Evolutionary conservation across 2,329 filamentous ascomycete species (phyloP), one percentile per base, ranked within the genome.

Genomic region (Ceratocystis cacaofunesta): DNA sequence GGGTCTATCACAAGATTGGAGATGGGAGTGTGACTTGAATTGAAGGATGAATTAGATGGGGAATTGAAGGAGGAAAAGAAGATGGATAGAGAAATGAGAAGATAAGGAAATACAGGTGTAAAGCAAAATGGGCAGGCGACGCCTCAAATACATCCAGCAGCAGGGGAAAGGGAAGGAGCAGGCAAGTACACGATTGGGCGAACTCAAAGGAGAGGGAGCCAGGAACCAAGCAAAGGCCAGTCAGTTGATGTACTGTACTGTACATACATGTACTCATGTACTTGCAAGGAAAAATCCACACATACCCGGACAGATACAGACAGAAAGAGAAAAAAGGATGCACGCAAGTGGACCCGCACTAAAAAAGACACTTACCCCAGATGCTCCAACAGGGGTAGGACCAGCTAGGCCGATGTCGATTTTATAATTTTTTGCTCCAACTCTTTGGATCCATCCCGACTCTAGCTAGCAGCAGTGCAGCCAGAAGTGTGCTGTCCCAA

Each of bases 301-400:
- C 58, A 44, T 25, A n/a, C 60, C 22, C 32, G 60, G 32, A 19
- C 44, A 50, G 8, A 50, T 12, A 50, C 36, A 41, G 36, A 41
- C 36, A 41, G 8, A 41, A 41, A 41, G 36, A 5, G 36, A 50
- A 48, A 46, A 10, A 60, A 22, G 10, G 32, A 64, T 60, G 25
- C 44, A 36, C 17, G 25, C 28, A 64, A 32, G 30, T 58, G 63
- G 63, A 43, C 60, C 63, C 63, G n/a, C 65, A 30, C 58, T 52
- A 66, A 66, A 64, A 66, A 64, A 52, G 65, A 57, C 46, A 64
- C 55, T 63, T 66, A 66, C 65, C 65, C 65, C 65, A 64, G 65
- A 66, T 64, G 52, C 46, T 30, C 60, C 17, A 15, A 12, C 48
- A 58, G 55, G 55, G 30, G 55, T 36, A 30, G 7, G 55, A 28